Evolutionary conservation across 495 filamentous ascomycete genomes (phyloP).

Genomic region (Aspergillus mulundensis): DNA sequence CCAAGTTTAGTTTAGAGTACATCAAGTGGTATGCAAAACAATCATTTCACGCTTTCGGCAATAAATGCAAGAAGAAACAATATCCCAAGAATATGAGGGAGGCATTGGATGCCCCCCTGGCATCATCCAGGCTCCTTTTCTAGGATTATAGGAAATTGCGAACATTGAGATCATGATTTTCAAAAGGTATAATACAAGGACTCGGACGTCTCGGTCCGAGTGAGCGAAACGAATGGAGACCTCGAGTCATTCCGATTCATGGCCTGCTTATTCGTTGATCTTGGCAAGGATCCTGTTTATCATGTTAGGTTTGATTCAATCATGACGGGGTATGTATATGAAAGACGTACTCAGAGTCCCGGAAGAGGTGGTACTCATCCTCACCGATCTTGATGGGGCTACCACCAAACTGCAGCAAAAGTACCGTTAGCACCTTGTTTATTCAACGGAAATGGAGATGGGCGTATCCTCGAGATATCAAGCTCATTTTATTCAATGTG

Average conservation of each 20-base stretch:
- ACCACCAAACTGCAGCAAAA: slow-evolving; percentile 76
- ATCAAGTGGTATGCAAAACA: slow-evolving; percentile 41
- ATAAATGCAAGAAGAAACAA: slow-evolving; percentile 33
- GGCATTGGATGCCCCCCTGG: slow-evolving; percentile 1
- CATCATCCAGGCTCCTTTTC: slow-evolving; percentile 17
- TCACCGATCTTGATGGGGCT: slow-evolving; percentile 96
- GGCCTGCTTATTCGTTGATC: slow-evolving; percentile 70
- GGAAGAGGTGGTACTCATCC: slow-evolving; percentile 91
- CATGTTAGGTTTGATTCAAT: slow-evolving; percentile 20
- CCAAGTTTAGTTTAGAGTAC: slow-evolving; percentile 33
- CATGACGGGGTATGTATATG: neutral
- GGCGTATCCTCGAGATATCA: neutral
- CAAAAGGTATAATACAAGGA: slow-evolving; percentile 37
- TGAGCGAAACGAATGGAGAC: slow-evolving; percentile 18
- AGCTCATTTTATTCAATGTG: neutral
- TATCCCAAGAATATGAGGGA: slow-evolving; percentile 16
- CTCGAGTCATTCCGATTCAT: slow-evolving; percentile 12
- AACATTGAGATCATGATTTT: slow-evolving; percentile 33
- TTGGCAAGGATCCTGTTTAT: slow-evolving; percentile 69
- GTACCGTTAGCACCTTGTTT: neutral
- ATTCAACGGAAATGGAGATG: neutral
- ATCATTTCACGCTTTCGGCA: slow-evolving; percentile 44
- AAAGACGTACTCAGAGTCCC: slow-evolving; percentile 85
- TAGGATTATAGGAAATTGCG: slow-evolving; percentile 22
- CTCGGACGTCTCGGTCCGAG: slow-evolving; percentile 16